Conservation (phyloP, 768 basidiomycete genomes). For the Boletus coccyginus region DNA sequence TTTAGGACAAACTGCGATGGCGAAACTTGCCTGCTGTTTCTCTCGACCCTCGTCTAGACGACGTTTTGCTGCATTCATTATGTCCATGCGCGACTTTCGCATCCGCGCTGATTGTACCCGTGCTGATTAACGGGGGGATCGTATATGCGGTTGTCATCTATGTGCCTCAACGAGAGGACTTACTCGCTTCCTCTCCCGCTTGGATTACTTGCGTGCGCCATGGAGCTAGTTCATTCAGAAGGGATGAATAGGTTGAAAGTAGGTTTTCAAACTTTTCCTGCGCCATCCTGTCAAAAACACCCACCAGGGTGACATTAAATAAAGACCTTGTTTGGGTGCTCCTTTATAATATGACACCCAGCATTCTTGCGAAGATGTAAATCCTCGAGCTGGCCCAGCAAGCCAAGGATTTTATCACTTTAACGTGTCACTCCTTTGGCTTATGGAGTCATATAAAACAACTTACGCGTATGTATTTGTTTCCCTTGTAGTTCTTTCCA, state of each 20-base stretch:
- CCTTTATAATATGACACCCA: slow-evolving; percentile 4
- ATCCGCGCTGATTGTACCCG: slow-evolving; percentile 31
- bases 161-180: slow-evolving; percentile 9
- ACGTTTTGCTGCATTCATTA: slow-evolving; percentile 33
- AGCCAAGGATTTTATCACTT: slow-evolving; percentile 20
- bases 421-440: neutral
- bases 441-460: neutral
- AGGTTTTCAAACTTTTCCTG: slow-evolving; percentile 25
- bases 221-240: slow-evolving; percentile 34
- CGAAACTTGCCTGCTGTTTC: slow-evolving; percentile 33
- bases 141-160: slow-evolving; percentile 2
- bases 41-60: slow-evolving; percentile 38
- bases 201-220: slow-evolving; percentile 30
- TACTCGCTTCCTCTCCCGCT: slow-evolving; percentile 34
- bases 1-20: neutral
- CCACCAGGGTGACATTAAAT: neutral
- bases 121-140: slow-evolving; percentile 20
- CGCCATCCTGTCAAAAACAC: slow-evolving; percentile 5
- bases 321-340: slow-evolving; percentile 16
- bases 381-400: slow-evolving; percentile 24
- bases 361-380: slow-evolving; percentile 14
- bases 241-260: slow-evolving; percentile 20
- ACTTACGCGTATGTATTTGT: slow-evolving; percentile 29
- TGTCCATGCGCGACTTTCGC: slow-evolving; percentile 33
- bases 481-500: slow-evolving; percentile 18